Percentiles rank a stretch among this genome's conserved stretches.
Evolutionary conservation across 192 early-diverging fungal genomes (phyloP).

Genomic region (Backusella morwellensis): DNA sequence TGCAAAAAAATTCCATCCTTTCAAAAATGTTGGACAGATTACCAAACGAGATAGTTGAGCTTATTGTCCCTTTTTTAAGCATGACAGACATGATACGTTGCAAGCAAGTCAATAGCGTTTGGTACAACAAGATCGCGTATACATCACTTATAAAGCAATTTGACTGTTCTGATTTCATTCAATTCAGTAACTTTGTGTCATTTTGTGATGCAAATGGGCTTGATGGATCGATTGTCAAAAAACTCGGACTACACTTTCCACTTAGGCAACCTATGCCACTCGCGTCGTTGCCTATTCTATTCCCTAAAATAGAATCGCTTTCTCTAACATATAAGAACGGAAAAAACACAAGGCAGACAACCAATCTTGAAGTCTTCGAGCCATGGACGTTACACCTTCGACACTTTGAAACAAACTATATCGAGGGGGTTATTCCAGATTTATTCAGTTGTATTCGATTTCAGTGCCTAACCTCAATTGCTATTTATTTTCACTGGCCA

Average conservation of each 20-base stretch:
- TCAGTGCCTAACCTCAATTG: not conserved
- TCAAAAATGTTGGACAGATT: not conserved
- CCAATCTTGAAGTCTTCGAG: not conserved
- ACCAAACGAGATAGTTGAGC: not conserved
- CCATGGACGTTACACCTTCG: not conserved
- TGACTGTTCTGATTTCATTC: not conserved
- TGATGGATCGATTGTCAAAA: not conserved
- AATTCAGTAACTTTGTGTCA: not conserved
- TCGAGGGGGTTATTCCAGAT: not conserved
- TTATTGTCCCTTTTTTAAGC: not conserved
- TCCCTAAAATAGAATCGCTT: not conserved
- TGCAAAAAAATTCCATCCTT: not conserved
- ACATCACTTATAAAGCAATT: not conserved
- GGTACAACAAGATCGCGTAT: not conserved
- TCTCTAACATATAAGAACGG: not conserved
- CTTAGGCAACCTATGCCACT: not conserved
- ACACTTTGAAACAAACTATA: conserved; percentile 5
- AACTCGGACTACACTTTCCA: not conserved
- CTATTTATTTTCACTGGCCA: not conserved
- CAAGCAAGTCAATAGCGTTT: not conserved
- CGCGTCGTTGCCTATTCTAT: not conserved
- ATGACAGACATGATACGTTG: not conserved
- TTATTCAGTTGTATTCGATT: not conserved
- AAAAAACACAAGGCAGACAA: not conserved
- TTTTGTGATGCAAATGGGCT: not conserved